phyloP scores from a whole-genome alignment of 2,329 filamentous ascomycete species.

The Metarhizium album region DNA sequence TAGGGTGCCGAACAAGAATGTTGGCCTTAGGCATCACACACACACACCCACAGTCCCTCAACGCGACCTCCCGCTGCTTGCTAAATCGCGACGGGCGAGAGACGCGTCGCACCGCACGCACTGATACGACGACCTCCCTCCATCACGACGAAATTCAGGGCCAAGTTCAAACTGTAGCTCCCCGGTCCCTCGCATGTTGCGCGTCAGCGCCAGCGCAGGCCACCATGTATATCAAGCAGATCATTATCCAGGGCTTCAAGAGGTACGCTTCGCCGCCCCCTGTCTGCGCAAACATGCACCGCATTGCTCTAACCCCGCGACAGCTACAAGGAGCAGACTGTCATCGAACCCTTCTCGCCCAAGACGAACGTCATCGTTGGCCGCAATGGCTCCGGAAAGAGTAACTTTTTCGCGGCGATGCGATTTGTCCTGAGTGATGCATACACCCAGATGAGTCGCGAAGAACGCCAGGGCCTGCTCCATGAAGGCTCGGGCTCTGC shows the following conservation, averaged over 20 bases:
- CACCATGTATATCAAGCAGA: constrained; percentile 97
- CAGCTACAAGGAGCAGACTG: constrained; percentile 98
- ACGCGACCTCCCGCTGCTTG: constrained; percentile 3
- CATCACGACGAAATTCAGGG: not conserved
- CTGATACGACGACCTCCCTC: not conserved
- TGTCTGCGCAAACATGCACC: not conserved
- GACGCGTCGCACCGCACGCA: constrained; percentile 6
- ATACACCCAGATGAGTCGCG: constrained; percentile 89
- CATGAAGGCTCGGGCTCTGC: constrained; percentile 97
- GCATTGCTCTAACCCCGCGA: constrained; percentile 12
- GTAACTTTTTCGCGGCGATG: constrained; percentile 98
- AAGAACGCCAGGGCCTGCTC: constrained; percentile 91
- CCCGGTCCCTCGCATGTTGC: constrained; percentile 22
- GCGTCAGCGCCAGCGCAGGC: constrained; percentile 26
- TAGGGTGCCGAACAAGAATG: not conserved
- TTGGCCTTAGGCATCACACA: constrained; percentile 8
- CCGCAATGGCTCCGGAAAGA: constrained; percentile 98
- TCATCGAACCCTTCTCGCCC: constrained; percentile 95
- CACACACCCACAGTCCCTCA: not conserved
- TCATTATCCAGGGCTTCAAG: constrained; percentile 99
- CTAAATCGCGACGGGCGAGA: constrained; percentile 2
- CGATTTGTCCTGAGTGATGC: constrained; percentile 97
- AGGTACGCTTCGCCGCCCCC: constrained; percentile 47
- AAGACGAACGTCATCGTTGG: constrained; percentile 98
- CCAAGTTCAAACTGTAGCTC: constrained; percentile 13